Evolutionary conservation across 805 yeast genomes (phyloP).

Genomic region (Kurtzmaniella fragi): DNA sequence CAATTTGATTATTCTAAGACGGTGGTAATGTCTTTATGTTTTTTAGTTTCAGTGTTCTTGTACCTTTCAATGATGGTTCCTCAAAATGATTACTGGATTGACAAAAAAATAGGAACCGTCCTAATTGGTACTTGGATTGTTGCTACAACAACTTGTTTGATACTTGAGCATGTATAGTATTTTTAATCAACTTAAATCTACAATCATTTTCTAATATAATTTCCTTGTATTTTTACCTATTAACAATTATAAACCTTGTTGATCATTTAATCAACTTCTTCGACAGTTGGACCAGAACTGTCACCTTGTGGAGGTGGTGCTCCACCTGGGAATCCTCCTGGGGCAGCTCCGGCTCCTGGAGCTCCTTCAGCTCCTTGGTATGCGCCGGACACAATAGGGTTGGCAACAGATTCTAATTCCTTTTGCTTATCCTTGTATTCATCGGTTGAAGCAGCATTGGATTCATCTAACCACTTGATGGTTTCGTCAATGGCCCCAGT

Average conservation of each 20-base stretch:
- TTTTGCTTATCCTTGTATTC: slow-evolving; percentile 37
- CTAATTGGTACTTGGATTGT: slow-evolving; percentile 27
- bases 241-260: neutral
- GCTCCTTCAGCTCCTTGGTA: slow-evolving; percentile 27
- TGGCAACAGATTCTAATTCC: slow-evolving; percentile 36
- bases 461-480: slow-evolving; percentile 34
- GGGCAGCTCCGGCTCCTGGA: slow-evolving; percentile 19
- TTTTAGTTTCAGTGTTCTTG: slow-evolving; percentile 17
- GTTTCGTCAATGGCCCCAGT: slow-evolving; percentile 38
- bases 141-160: slow-evolving; percentile 20
- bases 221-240: neutral
- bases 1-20: slow-evolving; percentile 15
- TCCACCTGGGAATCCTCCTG: slow-evolving; percentile 21
- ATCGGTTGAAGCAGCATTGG: slow-evolving; percentile 36
- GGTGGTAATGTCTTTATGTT: slow-evolving; percentile 14
- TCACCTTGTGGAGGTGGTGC: slow-evolving; percentile 34
- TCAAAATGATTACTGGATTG: slow-evolving; percentile 27
- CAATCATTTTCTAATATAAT: neutral
- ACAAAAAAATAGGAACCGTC: slow-evolving; percentile 26
- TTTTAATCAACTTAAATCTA: neutral
- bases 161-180: slow-evolving; percentile 13
- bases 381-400: slow-evolving; percentile 33
- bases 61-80: slow-evolving; percentile 16
- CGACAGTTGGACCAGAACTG: slow-evolving; percentile 36
- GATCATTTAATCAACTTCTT: slow-evolving; percentile 31